These are phyloP conservation scores for Piper longum DNA, from an alignment of 164 flowering plant genomes.

Conservation along the genomic window DNA sequence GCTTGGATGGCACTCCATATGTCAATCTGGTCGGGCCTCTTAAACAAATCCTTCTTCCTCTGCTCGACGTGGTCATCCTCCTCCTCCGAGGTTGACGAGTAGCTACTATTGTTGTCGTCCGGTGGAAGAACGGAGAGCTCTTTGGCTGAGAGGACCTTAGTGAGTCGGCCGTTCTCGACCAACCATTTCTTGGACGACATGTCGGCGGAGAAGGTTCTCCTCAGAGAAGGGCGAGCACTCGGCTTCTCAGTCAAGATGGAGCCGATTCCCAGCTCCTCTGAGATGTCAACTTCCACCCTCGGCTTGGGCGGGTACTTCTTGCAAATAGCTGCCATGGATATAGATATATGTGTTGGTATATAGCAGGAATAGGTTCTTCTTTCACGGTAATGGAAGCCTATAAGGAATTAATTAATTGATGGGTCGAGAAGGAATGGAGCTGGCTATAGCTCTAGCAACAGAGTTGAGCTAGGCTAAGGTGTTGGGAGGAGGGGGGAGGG, in stretches of 20 bases:
- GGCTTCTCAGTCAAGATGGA: constrained; percentile 23
- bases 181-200: constrained; percentile 58
- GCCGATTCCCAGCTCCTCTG: constrained; percentile 35
- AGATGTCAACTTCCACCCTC: constrained; percentile 10
- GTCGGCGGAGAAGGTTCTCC: constrained; percentile 57
- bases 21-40: constrained; percentile 15
- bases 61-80: constrained; percentile 1
- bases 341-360: no score
- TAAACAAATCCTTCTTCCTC: constrained; percentile 4
- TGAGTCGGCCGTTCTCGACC: constrained; percentile 17
- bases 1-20: constrained; percentile 43
- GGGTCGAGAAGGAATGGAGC: no score
- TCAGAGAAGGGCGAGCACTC: constrained; percentile 16
- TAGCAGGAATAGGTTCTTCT: not conserved
- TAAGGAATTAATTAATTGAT: no score
- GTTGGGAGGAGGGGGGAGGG: not conserved
- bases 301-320: constrained; percentile 11
- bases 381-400: no score
- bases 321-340: not conserved
- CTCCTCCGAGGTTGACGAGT: constrained; percentile 9
- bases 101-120: constrained; percentile 4
- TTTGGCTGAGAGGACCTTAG: constrained; percentile 21
- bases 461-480: not conserved
- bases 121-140: constrained; percentile 6
- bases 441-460: no score